Base-by-base conservation (phyloP, 495 filamentous ascomycete genomes). In the Podospora sp. region DNA sequence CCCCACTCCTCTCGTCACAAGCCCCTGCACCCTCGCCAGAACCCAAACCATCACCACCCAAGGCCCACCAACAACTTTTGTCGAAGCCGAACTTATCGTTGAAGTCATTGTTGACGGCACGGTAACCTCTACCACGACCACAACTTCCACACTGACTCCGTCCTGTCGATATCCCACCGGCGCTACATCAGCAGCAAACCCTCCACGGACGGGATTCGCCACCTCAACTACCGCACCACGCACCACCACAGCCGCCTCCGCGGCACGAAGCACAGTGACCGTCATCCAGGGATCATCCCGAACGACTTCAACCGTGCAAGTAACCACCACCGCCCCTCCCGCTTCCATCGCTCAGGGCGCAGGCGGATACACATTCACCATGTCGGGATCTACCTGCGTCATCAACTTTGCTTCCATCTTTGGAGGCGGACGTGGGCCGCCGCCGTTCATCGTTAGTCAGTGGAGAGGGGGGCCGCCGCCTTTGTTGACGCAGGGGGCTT, bases 21-120 rank as follows among this genome's bases (percentile, higher is more conserved):
- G 60, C 1, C 26, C 51, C 14, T 70, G 61, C 25, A 24, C 29
- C 60, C 18, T 55, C 18, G 21, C 24, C 0, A 20, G 49, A 24
- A 71, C 69, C 0, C 24, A 16, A 29, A 71, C 55, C 22, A 65
- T 58, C 9, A 71, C 65, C 0, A 24, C 55, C 24, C 61, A 59
- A n/a, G 24, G 49, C 6, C 57, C 69, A 8, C 36, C 62, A 0
- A 68, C 57, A 1, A 62, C 33, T 5, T 20, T 71, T 1, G 27
- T 62, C 25, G 46, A 68, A 22, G 60, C 55, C 16, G 58, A 65
- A 6, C 61, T 57, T 0, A 25, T 63, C 16, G 21, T 65, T 7
- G 12, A 65, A 24, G 49, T 61, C 35, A 65, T 62, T 5, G 65
- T 65, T 14, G 69, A 62, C 24, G 22, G 52, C 0, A 59, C 8